phyloP scores from a whole-genome alignment of 2,329 filamentous ascomycete species.

The Colletotrichum costaricense region DNA sequence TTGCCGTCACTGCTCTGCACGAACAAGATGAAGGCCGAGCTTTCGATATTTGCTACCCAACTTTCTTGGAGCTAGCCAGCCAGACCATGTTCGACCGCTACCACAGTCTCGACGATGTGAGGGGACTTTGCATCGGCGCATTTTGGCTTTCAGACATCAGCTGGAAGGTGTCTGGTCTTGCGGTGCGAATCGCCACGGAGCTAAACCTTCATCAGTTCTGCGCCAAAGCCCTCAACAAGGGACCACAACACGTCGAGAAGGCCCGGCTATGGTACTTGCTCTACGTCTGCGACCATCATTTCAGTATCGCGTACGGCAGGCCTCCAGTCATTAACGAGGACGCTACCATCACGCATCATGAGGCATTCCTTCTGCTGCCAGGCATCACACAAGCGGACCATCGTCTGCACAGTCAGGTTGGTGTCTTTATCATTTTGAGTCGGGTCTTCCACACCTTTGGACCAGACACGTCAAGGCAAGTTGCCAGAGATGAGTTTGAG shows the following conservation, averaged over 20 bases:
- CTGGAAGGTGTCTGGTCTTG: conserved; percentile 69
- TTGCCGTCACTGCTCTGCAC: conserved; percentile 47
- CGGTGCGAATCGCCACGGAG: conserved; percentile 68
- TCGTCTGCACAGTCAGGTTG: conserved; percentile 69
- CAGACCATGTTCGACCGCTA: conserved; percentile 65
- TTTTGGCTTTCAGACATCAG: conserved; percentile 71
- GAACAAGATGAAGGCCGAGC: conserved; percentile 52
- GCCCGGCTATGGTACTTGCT: conserved; percentile 72
- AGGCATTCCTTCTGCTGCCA: conserved; percentile 62
- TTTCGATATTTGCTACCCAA: conserved; percentile 66
- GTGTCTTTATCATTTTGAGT: conserved; percentile 70
- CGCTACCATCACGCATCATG: conserved; percentile 65
- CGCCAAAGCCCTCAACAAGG: conserved; percentile 56
- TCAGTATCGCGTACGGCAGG: conserved; percentile 70
- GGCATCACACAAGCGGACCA: conserved; percentile 65
- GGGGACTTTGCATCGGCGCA: conserved; percentile 70
- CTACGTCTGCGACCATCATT: conserved; percentile 75
- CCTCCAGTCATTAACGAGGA: conserved; percentile 71
- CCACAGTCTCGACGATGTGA: conserved; percentile 67
- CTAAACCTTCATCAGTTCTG: conserved; percentile 66
- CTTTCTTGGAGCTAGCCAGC: conserved; percentile 68
- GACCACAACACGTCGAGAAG: conserved; percentile 62
- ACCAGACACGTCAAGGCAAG: conserved; percentile 57
- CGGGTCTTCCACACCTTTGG: conserved; percentile 69
- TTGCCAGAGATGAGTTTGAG: conserved; percentile 48